Evolutionary conservation across 2,329 filamentous ascomycete genomes (phyloP), one percentile per base, ranked within the genome.

Genomic region (Fusarium liriodendri): DNA sequence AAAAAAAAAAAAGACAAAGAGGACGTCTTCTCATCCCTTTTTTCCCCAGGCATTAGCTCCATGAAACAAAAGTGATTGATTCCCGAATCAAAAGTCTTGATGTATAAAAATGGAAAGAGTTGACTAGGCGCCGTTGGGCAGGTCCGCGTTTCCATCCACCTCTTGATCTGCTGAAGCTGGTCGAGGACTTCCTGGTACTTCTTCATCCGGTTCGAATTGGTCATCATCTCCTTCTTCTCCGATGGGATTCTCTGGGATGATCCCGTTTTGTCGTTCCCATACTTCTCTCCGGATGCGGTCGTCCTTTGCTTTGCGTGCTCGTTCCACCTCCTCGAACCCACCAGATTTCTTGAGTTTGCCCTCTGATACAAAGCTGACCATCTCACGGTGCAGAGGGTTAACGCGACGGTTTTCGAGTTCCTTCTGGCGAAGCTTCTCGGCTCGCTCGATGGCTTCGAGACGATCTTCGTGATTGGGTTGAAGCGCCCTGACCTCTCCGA

Each of bases 341-440:
- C 97, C 97, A 16, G 93, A 95, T 88, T 98, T 98, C 89, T 98
- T 98, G 75, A 99, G 86, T 83, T 94, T 97, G 67, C 95, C 95
- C 79, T 98, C 94, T 73, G 94, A 89, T 2, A 98, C 96, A 80
- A 98, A 99, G 35, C 84, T 89, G 18, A 91, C 90, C 10, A 99
- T 89, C 82, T 99, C 97, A 77, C 94, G 94, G 81, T 94, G 94
- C 79, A 99, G 92, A 33, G 89, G 87, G 77, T 94, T 94, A 38
- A 92, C 94, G 29, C 87, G 88, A 3, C 97, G 90, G 71, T 87
- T 92, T 80, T 94, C 93, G 1, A 99, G 88, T 80, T 99, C 97
- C 80, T 94, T 95, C 82, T 97, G 94, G 25, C 97, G 89, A 9
- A 95, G 88, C 84, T 95, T 97, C 84, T 98, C 97, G 0, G 97